Conservation (phyloP, 805 yeast species). For the Candida krabiensis region DNA sequence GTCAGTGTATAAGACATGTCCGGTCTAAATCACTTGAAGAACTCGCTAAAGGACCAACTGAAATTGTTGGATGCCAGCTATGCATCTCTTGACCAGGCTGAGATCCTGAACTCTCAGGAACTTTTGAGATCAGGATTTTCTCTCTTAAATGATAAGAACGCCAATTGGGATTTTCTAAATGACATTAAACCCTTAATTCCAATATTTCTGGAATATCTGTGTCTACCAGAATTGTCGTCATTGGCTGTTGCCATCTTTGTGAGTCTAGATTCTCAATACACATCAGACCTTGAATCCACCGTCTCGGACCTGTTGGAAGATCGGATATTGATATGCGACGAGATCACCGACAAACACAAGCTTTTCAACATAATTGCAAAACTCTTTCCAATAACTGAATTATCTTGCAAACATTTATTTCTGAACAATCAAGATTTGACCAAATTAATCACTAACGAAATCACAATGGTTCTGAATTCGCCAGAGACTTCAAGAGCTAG, state of each 20-base stretch:
- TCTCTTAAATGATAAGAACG: too few species aligned
- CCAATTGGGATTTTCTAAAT: background rate
- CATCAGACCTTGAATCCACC: slow-evolving; percentile 41
- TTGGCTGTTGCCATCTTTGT: background rate
- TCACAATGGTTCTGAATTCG: slow-evolving; percentile 11
- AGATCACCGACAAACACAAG: slow-evolving; percentile 10
- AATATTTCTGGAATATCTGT: background rate
- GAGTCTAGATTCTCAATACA: slow-evolving; percentile 54
- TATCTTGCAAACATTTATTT: slow-evolving; percentile 18
- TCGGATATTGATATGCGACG: slow-evolving; percentile 9
- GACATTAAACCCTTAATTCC: background rate
- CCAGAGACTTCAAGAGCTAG: slow-evolving; percentile 2
- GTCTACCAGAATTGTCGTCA: background rate
- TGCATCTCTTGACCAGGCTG: too few species aligned
- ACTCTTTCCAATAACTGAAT: slow-evolving; percentile 23
- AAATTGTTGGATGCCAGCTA: too few species aligned
- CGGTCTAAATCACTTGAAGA: too few species aligned
- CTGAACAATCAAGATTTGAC: slow-evolving; percentile 18
- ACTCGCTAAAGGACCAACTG: too few species aligned
- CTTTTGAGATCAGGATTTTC: too few species aligned
- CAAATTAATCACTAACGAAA: slow-evolving; percentile 24
- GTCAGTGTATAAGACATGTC: too few species aligned
- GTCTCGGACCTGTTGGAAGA: slow-evolving; percentile 18
- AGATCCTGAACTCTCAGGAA: too few species aligned
- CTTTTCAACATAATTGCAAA: slow-evolving; percentile 19